Conservation (phyloP, 2,329 filamentous ascomycete genomes). For the Alternaria brassicicola region DNA sequence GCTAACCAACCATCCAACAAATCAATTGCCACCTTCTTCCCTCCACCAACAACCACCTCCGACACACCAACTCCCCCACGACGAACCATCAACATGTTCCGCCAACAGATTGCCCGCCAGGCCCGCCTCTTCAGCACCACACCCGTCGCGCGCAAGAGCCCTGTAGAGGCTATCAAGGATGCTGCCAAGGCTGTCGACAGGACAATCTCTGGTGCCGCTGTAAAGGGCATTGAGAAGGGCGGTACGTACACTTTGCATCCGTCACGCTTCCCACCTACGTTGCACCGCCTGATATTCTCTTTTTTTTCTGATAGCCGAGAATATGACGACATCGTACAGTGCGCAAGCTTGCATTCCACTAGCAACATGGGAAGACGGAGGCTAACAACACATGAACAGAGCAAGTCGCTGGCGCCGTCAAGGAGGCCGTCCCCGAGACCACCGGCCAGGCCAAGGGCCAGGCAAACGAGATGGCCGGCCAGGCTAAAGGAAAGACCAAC, state of each 20-base stretch:
- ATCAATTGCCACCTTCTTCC: constrained; percentile 1
- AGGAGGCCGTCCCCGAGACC: constrained; percentile 40
- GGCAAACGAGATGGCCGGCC: constrained; percentile 48
- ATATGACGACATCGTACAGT: constrained; percentile 19
- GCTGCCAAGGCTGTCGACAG: constrained; percentile 64
- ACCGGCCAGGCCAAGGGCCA: constrained; percentile 50
- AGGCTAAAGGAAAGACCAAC: constrained; percentile 54
- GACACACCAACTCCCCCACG: constrained; percentile 6
- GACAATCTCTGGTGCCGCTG: constrained; percentile 60
- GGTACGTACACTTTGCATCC: constrained; percentile 54
- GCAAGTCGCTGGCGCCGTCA: constrained; percentile 54
- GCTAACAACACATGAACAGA: constrained; percentile 50
- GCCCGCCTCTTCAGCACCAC: constrained; percentile 62
- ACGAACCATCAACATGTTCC: constrained; percentile 51
- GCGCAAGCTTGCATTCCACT: not conserved
- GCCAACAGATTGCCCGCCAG: constrained; percentile 53
- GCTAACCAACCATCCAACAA: constrained; percentile 12
- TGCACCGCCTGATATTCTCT: constrained; percentile 7
- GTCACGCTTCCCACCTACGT: not conserved
- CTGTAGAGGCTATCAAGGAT: constrained; percentile 63
- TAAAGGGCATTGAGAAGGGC: constrained; percentile 68
- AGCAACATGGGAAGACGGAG: not conserved
- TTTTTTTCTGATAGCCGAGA: constrained; percentile 9
- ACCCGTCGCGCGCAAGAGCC: constrained; percentile 55
- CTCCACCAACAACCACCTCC: constrained; percentile 1